Evolutionary conservation across 352 stramenopile genomes (phyloP).

Genomic region (Phytophthora syringae): DNA sequence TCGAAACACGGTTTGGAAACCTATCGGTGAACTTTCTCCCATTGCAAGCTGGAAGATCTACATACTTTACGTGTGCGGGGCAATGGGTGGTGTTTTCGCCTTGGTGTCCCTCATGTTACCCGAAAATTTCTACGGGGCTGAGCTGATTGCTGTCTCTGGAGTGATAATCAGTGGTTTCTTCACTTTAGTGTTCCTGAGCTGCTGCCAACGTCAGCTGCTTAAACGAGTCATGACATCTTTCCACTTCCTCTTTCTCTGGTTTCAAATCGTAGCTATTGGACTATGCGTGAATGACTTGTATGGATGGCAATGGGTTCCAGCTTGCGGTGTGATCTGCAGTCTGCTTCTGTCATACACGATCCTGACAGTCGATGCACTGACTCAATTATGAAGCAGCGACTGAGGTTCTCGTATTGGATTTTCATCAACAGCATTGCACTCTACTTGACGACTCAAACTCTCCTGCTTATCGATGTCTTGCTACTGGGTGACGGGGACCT

Average conservation of each 20-base stretch:
- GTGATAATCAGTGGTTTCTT: neutral
- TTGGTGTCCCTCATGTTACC: conserved; percentile 2
- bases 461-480: conserved; percentile 14
- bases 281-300: neutral
- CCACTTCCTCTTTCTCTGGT: conserved; percentile 7
- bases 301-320: conserved; percentile 3
- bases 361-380: conserved; percentile 6
- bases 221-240: conserved; percentile 13
- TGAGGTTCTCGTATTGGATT: conserved; percentile 10
- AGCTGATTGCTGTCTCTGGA: conserved; percentile 1
- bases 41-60: neutral
- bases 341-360: neutral
- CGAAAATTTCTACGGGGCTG: neutral
- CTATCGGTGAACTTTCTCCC: neutral
- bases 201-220: conserved; percentile 18
- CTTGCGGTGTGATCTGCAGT: neutral
- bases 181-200: conserved; percentile 1
- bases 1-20: conserved; percentile 13
- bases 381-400: conserved; percentile 11
- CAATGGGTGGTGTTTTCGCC: neutral
- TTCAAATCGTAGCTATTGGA: neutral
- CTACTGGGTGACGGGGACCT: neutral
- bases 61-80: conserved; percentile 4
- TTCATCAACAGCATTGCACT: neutral
- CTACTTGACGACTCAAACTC: neutral